Evolutionary conservation across 192 early-diverging fungal species (phyloP).

Genomic region (Gaertneriomyces sp.): DNA sequence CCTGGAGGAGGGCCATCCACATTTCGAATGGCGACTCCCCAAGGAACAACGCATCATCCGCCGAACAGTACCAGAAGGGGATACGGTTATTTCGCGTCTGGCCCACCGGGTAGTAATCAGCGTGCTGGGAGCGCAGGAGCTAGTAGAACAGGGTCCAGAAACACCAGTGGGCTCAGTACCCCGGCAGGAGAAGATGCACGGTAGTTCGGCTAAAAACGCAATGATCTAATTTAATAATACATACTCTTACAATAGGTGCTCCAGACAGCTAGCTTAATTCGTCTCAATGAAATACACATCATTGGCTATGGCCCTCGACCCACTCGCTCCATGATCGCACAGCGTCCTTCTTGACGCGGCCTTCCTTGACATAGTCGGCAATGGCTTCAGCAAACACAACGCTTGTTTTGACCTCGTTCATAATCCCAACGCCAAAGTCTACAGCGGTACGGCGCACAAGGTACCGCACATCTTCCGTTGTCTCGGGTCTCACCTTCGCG

Average conservation of each 20-base stretch:
- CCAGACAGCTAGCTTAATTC: no score
- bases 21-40: no score
- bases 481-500: conserved; percentile 29
- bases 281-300: no score
- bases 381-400: conserved; percentile 50
- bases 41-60: no score
- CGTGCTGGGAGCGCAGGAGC: neutral
- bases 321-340: conserved; percentile 41
- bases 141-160: neutral
- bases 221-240: no score
- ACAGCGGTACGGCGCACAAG: conserved; percentile 45
- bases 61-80: no score
- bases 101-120: no score
- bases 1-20: no score
- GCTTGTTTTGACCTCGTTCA: conserved; percentile 51
- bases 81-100: no score
- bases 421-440: conserved; percentile 50
- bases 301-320: conserved; percentile 4
- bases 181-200: neutral
- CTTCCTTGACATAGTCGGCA: conserved; percentile 37
- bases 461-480: conserved; percentile 37
- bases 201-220: neutral
- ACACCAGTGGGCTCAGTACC: neutral
- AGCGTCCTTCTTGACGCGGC: conserved; percentile 35
- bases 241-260: no score